A percentile compares a stretch with the other conserved stretches of the same genome.
Conservation (phyloP, 768 basidiomycete species). For the Sarcodon aspratus region DNA sequence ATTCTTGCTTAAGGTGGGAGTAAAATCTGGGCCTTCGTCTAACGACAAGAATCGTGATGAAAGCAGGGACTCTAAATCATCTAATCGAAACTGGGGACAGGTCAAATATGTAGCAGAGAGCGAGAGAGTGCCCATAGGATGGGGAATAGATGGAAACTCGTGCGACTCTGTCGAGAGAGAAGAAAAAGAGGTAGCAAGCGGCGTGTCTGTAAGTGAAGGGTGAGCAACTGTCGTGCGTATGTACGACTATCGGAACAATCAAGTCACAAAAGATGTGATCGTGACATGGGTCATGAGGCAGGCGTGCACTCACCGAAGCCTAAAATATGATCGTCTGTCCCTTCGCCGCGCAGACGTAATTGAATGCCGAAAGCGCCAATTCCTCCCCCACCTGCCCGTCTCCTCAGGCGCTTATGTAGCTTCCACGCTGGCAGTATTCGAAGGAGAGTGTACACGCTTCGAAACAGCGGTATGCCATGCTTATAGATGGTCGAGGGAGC, state of each 20-base stretch:
- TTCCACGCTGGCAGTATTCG: slow-evolving; percentile 72
- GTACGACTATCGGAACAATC: neutral
- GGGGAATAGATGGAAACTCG: slow-evolving; percentile 54
- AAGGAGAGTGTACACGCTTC: slow-evolving; percentile 63
- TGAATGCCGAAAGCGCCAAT: slow-evolving; percentile 37
- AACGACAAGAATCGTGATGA: slow-evolving; percentile 63
- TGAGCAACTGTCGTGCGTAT: slow-evolving; percentile 5
- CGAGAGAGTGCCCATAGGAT: slow-evolving; percentile 53
- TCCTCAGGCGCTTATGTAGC: slow-evolving; percentile 49
- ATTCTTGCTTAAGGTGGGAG: slow-evolving; percentile 61
- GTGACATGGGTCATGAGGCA: neutral
- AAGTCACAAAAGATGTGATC: neutral
- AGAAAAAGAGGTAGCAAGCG: slow-evolving; percentile 26
- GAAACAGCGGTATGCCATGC: slow-evolving; percentile 72
- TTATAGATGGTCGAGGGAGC: slow-evolving; percentile 75
- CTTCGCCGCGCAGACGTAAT: slow-evolving; percentile 25
- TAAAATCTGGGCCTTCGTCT: slow-evolving; percentile 55
- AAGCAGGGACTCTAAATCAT: slow-evolving; percentile 66
- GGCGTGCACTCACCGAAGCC: slow-evolving; percentile 25
- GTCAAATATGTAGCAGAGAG: slow-evolving; percentile 56
- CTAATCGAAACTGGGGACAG: slow-evolving; percentile 58
- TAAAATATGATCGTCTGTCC: slow-evolving; percentile 15
- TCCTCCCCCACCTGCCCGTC: slow-evolving; percentile 26
- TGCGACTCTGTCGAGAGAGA: slow-evolving; percentile 41
- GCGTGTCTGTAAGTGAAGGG: slow-evolving; percentile 19